Evolutionary conservation across 345 rosid genomes (phyloP).

Genomic region (Xanthoceras sorbifolium): DNA sequence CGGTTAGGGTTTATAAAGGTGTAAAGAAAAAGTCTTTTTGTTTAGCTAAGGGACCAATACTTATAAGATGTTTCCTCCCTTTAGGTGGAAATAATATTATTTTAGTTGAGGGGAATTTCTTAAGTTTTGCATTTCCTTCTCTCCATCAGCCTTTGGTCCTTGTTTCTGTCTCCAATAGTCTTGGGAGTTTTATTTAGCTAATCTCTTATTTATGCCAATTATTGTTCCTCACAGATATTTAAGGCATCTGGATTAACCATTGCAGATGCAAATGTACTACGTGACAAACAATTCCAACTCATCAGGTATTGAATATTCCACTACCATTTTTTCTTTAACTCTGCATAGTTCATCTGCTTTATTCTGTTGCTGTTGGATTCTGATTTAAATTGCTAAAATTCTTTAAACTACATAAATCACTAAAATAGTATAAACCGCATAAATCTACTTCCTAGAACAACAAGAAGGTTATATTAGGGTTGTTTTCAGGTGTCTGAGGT

Average conservation of each 20-base stretch:
- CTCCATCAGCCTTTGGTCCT: neutral
- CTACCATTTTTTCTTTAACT: constrained; percentile 12
- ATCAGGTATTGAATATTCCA: constrained; percentile 58
- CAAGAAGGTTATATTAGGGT: neutral
- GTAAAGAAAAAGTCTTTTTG: neutral
- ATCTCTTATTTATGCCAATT: constrained; percentile 13
- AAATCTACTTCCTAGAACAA: neutral
- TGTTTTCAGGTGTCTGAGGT: neutral
- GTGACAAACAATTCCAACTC: constrained; percentile 91
- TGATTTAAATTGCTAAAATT: neutral
- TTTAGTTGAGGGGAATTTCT: neutral
- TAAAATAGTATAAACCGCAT: neutral
- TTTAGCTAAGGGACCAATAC: neutral
- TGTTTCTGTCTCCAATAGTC: neutral
- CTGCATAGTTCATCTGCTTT: neutral
- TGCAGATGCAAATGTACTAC: constrained; percentile 65
- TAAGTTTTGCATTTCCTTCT: neutral
- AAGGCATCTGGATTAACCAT: constrained; percentile 76
- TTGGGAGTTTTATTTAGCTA: constrained; percentile 9
- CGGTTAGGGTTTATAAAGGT: neutral
- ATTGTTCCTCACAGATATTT: constrained; percentile 59
- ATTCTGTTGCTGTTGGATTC: neutral
- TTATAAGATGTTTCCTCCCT: neutral
- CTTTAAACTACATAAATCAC: neutral
- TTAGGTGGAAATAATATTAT: neutral